These are phyloP conservation scores for Larix kaempferi DNA, from an alignment of 75 land plant genomes.

Conservation along the genomic window DNA sequence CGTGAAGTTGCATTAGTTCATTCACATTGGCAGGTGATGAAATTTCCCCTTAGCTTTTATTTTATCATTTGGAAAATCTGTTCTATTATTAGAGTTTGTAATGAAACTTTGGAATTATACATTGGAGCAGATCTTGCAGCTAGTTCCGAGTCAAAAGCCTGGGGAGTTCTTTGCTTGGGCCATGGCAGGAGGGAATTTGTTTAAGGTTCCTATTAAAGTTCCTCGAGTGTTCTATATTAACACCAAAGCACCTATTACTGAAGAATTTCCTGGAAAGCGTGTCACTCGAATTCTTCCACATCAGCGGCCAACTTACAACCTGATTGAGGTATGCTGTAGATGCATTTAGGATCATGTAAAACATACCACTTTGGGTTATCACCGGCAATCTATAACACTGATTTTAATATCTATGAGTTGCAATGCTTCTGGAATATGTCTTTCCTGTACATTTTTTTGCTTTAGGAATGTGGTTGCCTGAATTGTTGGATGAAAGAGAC, in stretches of 20 bases:
- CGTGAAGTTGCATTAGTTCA: constrained; percentile 55
- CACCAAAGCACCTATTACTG: constrained; percentile 76
- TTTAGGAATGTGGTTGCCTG: too few species aligned
- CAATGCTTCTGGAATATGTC: too few species aligned
- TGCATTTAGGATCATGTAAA: neutral
- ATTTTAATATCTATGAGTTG: too few species aligned
- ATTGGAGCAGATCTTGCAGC: constrained; percentile 72
- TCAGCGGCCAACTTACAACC: constrained; percentile 63
- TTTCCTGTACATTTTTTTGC: too few species aligned
- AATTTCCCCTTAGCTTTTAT: neutral
- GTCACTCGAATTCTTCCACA: constrained; percentile 91
- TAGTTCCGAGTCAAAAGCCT: constrained; percentile 55
- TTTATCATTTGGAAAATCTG: too few species aligned
- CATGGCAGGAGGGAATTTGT: constrained; percentile 76
- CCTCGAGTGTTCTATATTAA: constrained; percentile 93
- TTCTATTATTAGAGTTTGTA: too few species aligned
- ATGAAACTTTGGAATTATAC: neutral
- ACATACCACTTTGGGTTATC: neutral
- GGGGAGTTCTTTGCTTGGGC: constrained; percentile 92
- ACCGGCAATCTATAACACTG: too few species aligned
- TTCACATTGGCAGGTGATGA: constrained; percentile 87
- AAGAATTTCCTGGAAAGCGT: constrained; percentile 89
- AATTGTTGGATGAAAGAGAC: too few species aligned
- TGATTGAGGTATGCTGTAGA: constrained; percentile 69
- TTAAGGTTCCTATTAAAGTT: constrained; percentile 69